A percentile compares a stretch with the other conserved stretches of the same genome.
These are phyloP conservation scores for Glycine soja DNA, from an alignment of 306 rosid species.

Conservation along the genomic window DNA sequence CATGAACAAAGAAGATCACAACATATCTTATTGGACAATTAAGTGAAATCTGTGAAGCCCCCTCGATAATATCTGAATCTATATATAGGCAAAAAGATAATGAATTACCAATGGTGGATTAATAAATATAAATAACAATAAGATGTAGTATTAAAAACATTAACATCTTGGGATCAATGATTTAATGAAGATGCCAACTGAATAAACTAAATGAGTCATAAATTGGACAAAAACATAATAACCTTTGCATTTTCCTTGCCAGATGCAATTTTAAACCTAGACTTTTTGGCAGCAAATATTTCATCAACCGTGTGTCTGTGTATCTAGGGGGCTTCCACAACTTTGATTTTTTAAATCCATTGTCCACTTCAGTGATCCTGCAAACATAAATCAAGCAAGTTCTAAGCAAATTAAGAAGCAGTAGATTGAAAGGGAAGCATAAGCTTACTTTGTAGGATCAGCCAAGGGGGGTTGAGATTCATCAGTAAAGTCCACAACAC, in stretches of 20 bases:
- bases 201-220: background rate
- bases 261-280: conserved; percentile 52
- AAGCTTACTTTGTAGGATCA: conserved; percentile 46
- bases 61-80: too few relatives aligned
- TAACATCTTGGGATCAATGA: conserved; percentile 21
- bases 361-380: conserved; percentile 50
- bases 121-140: too few relatives aligned
- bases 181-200: background rate
- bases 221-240: conserved; percentile 28
- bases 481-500: conserved; percentile 39
- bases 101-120: too few relatives aligned
- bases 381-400: conserved; percentile 45
- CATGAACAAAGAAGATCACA: too few relatives aligned
- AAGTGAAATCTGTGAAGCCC: too few relatives aligned
- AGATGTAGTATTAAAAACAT: conserved; percentile 8
- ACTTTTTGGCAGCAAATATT: conserved; percentile 68
- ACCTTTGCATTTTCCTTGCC: conserved; percentile 90
- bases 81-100: too few relatives aligned
- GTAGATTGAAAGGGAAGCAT: conserved; percentile 27
- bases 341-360: conserved; percentile 58
- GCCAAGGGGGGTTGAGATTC: conserved; percentile 35
- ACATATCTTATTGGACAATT: too few relatives aligned
- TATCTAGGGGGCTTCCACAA: conserved; percentile 61
- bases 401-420: conserved; percentile 25
- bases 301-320: conserved; percentile 76